Percentiles rank a stretch among this genome's conserved stretches.
Conservation (phyloP, 169 alveolate genomes). For the Cryptosporidium ubiquitum region DNA sequence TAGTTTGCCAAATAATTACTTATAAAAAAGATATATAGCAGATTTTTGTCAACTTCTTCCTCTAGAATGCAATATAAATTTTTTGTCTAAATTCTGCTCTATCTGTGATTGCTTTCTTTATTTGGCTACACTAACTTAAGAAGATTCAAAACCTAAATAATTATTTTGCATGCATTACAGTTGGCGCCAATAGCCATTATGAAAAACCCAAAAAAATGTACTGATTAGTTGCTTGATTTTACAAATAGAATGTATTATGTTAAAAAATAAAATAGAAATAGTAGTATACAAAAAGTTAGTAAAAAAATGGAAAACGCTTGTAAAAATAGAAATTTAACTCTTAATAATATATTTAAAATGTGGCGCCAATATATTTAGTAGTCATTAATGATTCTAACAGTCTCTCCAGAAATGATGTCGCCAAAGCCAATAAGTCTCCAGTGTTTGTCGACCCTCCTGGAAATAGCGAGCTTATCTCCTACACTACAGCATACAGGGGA, state of each 20-base stretch:
- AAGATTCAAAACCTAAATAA: too few species aligned
- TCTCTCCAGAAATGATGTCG: constrained; percentile 81
- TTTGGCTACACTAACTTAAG: too few species aligned
- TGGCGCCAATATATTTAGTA: constrained; percentile 13
- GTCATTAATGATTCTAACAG: constrained; percentile 43
- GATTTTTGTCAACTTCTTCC: too few species aligned
- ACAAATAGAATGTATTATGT: too few species aligned
- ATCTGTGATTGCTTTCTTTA: too few species aligned
- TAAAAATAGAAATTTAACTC: not conserved
- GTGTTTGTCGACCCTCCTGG: constrained; percentile 96
- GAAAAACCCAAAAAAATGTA: too few species aligned
- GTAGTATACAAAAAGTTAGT: not conserved
- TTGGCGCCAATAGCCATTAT: too few species aligned
- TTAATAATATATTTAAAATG: not conserved
- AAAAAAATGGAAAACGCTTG: not conserved
- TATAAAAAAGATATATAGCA: too few species aligned
- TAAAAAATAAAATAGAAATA: not conserved
- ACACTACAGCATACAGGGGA: constrained; percentile 84
- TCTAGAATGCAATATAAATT: too few species aligned
- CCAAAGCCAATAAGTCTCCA: constrained; percentile 99
- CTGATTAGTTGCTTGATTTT: too few species aligned
- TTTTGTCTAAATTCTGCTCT: too few species aligned
- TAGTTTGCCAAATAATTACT: not conserved
- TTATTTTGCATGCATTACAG: too few species aligned
- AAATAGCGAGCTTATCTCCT: constrained; percentile 97